Base-by-base conservation (phyloP, 2,329 filamentous ascomycete species). In the Nemania sp. region DNA sequence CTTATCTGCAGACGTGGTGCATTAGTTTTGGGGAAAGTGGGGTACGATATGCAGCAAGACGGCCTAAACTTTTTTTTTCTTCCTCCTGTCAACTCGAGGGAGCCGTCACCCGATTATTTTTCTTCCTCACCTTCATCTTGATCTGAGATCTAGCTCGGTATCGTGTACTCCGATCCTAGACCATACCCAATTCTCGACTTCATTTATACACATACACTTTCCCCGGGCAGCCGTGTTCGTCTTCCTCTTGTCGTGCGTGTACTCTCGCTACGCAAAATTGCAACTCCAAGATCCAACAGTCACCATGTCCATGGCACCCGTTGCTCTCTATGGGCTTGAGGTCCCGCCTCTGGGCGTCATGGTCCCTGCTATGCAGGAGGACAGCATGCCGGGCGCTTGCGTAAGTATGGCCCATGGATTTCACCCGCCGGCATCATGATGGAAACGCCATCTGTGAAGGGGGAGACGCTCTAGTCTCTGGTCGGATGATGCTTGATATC, bases 241-340 rank as follows among this genome's bases (percentile, higher is more conserved):
- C 10, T 2, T 46, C 34, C 47, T 25, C 47, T 56, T 52, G 29
- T 47, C 54, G 35, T 50, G 37, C 63, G 34, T 59, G 20, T 47
- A n/a, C n/a, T 58, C 49, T 32, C 54, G 42, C 54, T 6, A 25
- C 57, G 20, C 43, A 5, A 11, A 25, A 46, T 46, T 20, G 10
- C 34, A 54, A 49, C 45, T n/a, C 15, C n/a, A 54, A 42, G n/a
- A 42, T 50, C 37, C 50, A 60, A 59, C 50, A 52, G 58, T 63
- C 64, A 67, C 69, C 68, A 87, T 87, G 85, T 79, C 83, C 76
- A 75, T 81, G 66, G 73, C 83, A 72, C 83, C 85, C 67, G 90
- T 95, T 77, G 91, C 90, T 76, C 84, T 98, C 75, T 99, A 95
- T 77, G 92, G 93, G 79, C 89, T 97, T 69, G 88, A 92, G 82